Evolutionary conservation across 2,329 filamentous ascomycete genomes (phyloP).

Genomic region (Talaromyces sp.): DNA sequence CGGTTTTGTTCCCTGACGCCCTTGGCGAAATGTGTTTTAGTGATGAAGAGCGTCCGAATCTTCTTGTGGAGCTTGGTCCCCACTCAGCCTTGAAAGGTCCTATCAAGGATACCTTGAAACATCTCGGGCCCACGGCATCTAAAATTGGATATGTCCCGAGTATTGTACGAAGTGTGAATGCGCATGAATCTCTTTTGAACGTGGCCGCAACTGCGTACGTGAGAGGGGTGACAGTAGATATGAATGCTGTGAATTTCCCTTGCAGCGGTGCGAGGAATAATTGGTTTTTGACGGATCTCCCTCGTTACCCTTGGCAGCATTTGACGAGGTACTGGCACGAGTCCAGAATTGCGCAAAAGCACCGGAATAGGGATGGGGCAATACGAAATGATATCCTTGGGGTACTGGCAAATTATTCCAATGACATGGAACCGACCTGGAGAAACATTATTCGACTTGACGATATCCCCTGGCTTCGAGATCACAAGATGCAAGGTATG

Average conservation of each 20-base stretch:
- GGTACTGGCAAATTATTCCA: conserved; percentile 15
- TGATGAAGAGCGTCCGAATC: conserved; percentile 1
- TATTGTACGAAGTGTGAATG: conserved; percentile 28
- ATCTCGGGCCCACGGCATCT: neutral
- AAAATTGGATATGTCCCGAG: conserved; percentile 22
- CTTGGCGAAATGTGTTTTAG: conserved; percentile 12
- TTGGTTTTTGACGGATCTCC: conserved; percentile 13
- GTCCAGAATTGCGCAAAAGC: conserved; percentile 13
- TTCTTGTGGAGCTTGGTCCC: conserved; percentile 26
- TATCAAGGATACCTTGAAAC: conserved; percentile 10
- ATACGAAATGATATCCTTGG: conserved; percentile 11
- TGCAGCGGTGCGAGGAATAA: conserved; percentile 1
- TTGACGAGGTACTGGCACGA: conserved; percentile 11
- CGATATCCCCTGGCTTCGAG: conserved; percentile 29
- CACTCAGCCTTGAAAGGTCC: conserved; percentile 27
- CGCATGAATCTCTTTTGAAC: conserved; percentile 13
- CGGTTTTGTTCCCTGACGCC: conserved; percentile 29
- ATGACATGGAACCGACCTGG: conserved; percentile 22
- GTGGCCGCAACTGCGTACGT: neutral
- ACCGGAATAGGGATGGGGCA: conserved; percentile 1
- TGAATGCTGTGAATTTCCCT: conserved; percentile 7
- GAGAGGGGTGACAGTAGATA: conserved; percentile 1
- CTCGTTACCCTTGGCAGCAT: conserved; percentile 19
- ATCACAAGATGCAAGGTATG: conserved; percentile 28
- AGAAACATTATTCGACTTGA: conserved; percentile 22